phyloP scores from a whole-genome alignment of 2,329 filamentous ascomycete species.

The Zymoseptoria ardabiliae region DNA sequence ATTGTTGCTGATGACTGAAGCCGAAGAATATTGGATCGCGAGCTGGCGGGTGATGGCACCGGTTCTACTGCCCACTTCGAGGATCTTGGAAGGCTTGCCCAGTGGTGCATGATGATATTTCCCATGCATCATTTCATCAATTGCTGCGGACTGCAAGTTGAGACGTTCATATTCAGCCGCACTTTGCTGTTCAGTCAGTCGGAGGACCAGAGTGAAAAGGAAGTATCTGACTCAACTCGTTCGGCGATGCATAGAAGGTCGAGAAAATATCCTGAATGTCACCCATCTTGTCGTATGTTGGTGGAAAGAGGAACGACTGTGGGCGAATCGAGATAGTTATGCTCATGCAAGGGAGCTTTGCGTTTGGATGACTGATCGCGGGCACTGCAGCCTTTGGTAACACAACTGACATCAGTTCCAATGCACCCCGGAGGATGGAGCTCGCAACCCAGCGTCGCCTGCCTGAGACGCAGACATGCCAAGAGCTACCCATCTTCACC shows the following conservation, averaged over 20 bases:
- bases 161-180: conserved; percentile 16
- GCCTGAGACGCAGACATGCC: no score
- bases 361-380: no score
- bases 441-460: no score
- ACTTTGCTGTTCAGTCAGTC: background rate
- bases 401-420: no score
- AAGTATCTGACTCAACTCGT: background rate
- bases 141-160: conserved; percentile 6
- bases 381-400: no score
- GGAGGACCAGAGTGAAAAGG: background rate
- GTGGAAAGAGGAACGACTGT: no score
- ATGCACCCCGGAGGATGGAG: no score
- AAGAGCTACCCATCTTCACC: no score
- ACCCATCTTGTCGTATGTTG: no score
- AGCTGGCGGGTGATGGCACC: conserved; percentile 21
- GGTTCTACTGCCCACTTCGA: conserved; percentile 23
- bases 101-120: conserved; percentile 6
- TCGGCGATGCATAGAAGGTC: background rate
- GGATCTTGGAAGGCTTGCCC: conserved; percentile 4
- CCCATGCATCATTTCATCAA: conserved; percentile 5
- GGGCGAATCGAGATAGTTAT: no score
- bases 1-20: conserved; percentile 30
- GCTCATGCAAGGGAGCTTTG: no score
- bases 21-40: conserved; percentile 10
- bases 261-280: no score